A percentile compares a stretch with the other conserved stretches of the same genome.
These are phyloP conservation scores for Lophiostoma macrostomum DNA, from an alignment of 495 filamentous ascomycete species.

Conservation along the genomic window DNA sequence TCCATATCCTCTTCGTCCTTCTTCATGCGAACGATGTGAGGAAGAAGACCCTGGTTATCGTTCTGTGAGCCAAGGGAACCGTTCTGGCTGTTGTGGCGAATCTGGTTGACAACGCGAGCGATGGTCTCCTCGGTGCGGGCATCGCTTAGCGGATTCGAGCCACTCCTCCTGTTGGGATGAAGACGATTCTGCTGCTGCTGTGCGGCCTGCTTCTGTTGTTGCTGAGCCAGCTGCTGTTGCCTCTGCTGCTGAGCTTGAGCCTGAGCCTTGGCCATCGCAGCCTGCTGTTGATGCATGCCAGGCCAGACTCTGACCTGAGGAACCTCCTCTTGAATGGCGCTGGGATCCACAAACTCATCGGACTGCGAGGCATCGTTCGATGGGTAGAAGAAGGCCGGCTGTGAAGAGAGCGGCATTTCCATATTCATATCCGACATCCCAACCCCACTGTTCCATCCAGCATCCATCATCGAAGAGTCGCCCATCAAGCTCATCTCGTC, in stretches of 20 bases:
- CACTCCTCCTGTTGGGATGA: slow-evolving; percentile 20
- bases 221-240: slow-evolving; percentile 59
- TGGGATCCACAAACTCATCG: slow-evolving; percentile 65
- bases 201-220: slow-evolving; percentile 48
- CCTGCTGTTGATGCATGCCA: slow-evolving; percentile 88
- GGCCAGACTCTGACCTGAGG: slow-evolving; percentile 71
- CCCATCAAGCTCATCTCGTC: slow-evolving; percentile 45
- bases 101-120: slow-evolving; percentile 76
- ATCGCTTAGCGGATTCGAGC: slow-evolving; percentile 16
- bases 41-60: slow-evolving; percentile 44
- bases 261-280: slow-evolving; percentile 72
- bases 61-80: slow-evolving; percentile 48
- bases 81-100: slow-evolving; percentile 66
- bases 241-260: slow-evolving; percentile 66
- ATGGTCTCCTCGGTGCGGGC: slow-evolving; percentile 69
- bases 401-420: slow-evolving; percentile 58
- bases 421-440: slow-evolving; percentile 48
- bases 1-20: slow-evolving; percentile 99
- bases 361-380: slow-evolving; percentile 23
- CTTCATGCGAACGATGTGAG: slow-evolving; percentile 57
- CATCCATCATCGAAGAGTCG: slow-evolving; percentile 32
- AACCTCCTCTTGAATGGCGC: slow-evolving; percentile 58
- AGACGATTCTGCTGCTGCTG: slow-evolving; percentile 30
- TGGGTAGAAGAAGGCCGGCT: slow-evolving; percentile 48
- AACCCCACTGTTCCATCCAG: slow-evolving; percentile 50